Percentiles rank a stretch among this genome's conserved stretches.
Evolutionary conservation across 2,329 filamentous ascomycete species (phyloP).

Genomic region (Pseudophaeomoniella oleicola): DNA sequence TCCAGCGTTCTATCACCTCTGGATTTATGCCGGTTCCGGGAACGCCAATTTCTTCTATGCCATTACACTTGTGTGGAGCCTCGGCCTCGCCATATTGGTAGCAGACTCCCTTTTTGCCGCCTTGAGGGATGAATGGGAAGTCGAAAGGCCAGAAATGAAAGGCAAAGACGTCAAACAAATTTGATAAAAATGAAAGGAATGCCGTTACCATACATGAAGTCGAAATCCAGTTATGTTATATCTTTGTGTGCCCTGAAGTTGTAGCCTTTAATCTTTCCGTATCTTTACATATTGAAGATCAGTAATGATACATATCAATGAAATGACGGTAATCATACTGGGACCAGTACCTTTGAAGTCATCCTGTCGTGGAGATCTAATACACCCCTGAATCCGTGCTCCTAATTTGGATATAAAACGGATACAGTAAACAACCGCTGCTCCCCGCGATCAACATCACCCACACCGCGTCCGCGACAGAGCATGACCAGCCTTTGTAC

Average conservation of each 20-base stretch:
- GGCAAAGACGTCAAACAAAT: conserved; percentile 82
- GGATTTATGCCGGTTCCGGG: conserved; percentile 95
- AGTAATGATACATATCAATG: neutral
- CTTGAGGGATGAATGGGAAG: conserved; percentile 84
- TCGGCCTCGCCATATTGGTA: conserved; percentile 74
- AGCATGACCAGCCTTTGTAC: no score
- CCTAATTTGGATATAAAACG: no score
- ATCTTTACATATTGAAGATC: neutral
- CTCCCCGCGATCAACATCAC: no score
- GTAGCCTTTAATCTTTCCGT: neutral
- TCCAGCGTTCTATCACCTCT: conserved; percentile 89
- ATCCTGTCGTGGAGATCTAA: no score
- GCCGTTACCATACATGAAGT: conserved; percentile 3
- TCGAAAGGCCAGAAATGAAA: conserved; percentile 75
- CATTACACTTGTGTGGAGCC: conserved; percentile 94
- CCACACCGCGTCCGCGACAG: no score
- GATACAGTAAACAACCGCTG: no score
- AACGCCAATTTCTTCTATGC: conserved; percentile 99
- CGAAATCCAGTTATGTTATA: neutral
- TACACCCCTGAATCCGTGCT: no score
- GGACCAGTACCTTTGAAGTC: no score
- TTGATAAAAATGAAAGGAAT: conserved; percentile 36
- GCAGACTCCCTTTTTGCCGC: conserved; percentile 81
- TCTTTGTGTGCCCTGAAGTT: neutral
- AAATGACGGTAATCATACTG: no score